phyloP scores from a whole-genome alignment of 805 yeast species.

The Candida maesae region DNA sequence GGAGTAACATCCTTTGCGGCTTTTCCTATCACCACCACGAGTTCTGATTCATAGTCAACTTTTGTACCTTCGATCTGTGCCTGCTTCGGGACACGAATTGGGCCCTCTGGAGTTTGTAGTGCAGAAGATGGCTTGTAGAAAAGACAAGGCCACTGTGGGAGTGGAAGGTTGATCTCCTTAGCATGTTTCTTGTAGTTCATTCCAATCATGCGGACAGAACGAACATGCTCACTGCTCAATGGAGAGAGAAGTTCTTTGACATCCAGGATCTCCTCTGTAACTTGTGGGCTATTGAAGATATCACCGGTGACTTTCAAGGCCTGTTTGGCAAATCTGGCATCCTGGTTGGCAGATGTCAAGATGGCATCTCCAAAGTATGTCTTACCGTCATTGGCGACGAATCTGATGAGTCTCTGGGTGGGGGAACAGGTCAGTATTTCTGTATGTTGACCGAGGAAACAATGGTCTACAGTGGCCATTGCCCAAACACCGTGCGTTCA shows the following conservation, averaged over 20 bases:
- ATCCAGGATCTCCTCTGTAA: slow-evolving; percentile 33
- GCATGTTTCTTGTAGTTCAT: slow-evolving; percentile 46
- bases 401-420: slow-evolving; percentile 39
- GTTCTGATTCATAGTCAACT: slow-evolving; percentile 53
- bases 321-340: slow-evolving; percentile 35
- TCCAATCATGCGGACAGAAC: slow-evolving; percentile 45
- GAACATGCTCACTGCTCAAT: slow-evolving; percentile 31
- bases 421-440: no score
- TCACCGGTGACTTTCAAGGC: slow-evolving; percentile 47
- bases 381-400: slow-evolving; percentile 41
- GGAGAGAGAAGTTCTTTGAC: slow-evolving; percentile 40
- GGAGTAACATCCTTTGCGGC: slow-evolving; percentile 39
- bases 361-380: slow-evolving; percentile 48
- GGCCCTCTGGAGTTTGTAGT: slow-evolving; percentile 39
- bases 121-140: slow-evolving; percentile 49
- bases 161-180: slow-evolving; percentile 36
- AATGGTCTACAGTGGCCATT: no score
- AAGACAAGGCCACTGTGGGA: slow-evolving; percentile 46
- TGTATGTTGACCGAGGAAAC: no score
- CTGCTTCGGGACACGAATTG: slow-evolving; percentile 39
- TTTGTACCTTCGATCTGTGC: slow-evolving; percentile 31
- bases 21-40: slow-evolving; percentile 51
- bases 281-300: slow-evolving; percentile 34
- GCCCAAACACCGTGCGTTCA: no score
- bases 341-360: slow-evolving; percentile 27